A percentile compares a stretch with the other conserved stretches of the same genome.
Evolutionary conservation across 768 basidiomycete species (phyloP).

Genomic region (Vararia minispora): DNA sequence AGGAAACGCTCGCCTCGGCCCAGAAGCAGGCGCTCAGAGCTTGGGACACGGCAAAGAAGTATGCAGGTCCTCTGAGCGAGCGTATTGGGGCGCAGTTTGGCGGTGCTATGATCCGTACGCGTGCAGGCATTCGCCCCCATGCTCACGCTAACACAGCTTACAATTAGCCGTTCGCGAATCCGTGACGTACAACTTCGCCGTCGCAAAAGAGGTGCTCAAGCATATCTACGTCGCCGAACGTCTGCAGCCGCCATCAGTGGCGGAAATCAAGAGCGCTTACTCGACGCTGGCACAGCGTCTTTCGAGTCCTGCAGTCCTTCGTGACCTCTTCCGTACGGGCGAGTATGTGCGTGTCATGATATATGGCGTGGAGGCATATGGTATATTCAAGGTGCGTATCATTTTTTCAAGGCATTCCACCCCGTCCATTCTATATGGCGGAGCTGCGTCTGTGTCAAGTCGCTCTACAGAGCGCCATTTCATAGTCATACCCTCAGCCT

Average conservation of each 20-base stretch:
- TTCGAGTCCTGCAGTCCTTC: slow-evolving; percentile 47
- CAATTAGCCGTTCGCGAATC: slow-evolving; percentile 65
- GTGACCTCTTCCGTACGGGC: slow-evolving; percentile 45
- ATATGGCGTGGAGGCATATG: slow-evolving; percentile 80
- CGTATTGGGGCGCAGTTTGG: slow-evolving; percentile 49
- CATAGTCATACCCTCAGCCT: slow-evolving; percentile 1
- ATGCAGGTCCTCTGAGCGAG: slow-evolving; percentile 37
- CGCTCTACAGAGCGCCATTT: background rate
- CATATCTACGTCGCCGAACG: slow-evolving; percentile 42
- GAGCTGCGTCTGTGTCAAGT: background rate
- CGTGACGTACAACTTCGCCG: slow-evolving; percentile 65
- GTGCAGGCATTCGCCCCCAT: background rate
- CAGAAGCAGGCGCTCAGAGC: slow-evolving; percentile 47
- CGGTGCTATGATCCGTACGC: slow-evolving; percentile 20
- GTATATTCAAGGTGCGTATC: slow-evolving; percentile 68
- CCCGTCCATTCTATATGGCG: no score
- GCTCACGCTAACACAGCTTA: background rate
- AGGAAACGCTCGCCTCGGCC: slow-evolving; percentile 48
- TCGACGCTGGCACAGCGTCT: slow-evolving; percentile 53
- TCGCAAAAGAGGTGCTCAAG: slow-evolving; percentile 58
- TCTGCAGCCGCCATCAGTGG: slow-evolving; percentile 54
- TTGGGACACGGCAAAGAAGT: slow-evolving; percentile 38
- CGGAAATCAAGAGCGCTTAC: slow-evolving; percentile 48
- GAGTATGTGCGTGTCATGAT: slow-evolving; percentile 58
- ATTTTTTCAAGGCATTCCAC: no score